These are phyloP conservation scores for Colletotrichum navitas DNA, from an alignment of 2,329 filamentous ascomycete genomes.

Conservation along the genomic window DNA sequence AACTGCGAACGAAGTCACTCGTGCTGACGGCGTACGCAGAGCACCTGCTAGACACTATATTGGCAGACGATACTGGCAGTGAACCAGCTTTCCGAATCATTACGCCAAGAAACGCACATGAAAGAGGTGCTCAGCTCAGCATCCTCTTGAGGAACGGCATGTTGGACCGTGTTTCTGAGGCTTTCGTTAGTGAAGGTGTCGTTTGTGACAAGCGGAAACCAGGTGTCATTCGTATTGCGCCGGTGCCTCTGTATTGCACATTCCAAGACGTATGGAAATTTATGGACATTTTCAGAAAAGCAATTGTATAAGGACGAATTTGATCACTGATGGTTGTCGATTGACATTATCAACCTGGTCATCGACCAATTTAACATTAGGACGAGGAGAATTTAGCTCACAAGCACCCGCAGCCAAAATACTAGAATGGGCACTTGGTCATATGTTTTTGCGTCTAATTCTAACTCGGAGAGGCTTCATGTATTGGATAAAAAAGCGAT, in stretches of 20 bases:
- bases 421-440: background rate
- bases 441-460: background rate
- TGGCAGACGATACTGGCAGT: constrained; percentile 49
- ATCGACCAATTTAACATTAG: background rate
- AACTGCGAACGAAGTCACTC: constrained; percentile 78
- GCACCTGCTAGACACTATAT: constrained; percentile 67
- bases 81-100: constrained; percentile 69
- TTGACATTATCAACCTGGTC: background rate
- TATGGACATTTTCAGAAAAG: constrained; percentile 56
- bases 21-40: constrained; percentile 83
- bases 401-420: background rate
- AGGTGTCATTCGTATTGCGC: constrained; percentile 86
- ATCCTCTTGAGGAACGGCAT: constrained; percentile 76
- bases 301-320: constrained; percentile 32
- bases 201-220: constrained; percentile 88
- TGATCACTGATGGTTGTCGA: background rate
- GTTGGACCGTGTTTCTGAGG: constrained; percentile 74
- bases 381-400: background rate
- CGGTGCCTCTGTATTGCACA: constrained; percentile 85
- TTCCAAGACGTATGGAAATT: constrained; percentile 77
- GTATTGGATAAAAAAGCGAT: no score
- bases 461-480: no score
- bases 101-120: constrained; percentile 75
- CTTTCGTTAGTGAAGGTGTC: constrained; percentile 76
- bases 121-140: constrained; percentile 85